Conservation (phyloP, 2,329 filamentous ascomycete genomes). For the Ophiostoma himal-ulmi region DNA sequence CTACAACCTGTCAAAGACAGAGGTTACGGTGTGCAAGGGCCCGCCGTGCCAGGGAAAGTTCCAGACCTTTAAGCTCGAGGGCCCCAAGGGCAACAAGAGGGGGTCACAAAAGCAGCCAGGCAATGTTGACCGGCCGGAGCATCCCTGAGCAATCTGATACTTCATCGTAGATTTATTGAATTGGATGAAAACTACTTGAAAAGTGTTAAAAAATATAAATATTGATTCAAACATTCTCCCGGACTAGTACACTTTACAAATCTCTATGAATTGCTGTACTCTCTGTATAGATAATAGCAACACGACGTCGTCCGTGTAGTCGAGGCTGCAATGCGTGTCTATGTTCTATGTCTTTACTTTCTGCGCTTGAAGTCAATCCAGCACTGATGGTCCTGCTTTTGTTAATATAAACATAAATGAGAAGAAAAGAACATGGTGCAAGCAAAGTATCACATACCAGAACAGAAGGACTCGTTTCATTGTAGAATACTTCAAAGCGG, state of each 20-base stretch:
- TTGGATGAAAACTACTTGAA: too few species aligned
- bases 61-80: slow-evolving; percentile 22
- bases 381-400: slow-evolving; percentile 27
- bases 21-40: slow-evolving; percentile 28
- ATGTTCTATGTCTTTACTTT: neutral
- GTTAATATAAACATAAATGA: neutral
- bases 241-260: too few species aligned
- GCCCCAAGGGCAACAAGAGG: slow-evolving; percentile 16
- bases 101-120: slow-evolving; percentile 14
- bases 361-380: slow-evolving; percentile 24
- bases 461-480: slow-evolving; percentile 28
- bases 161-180: too few species aligned
- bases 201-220: too few species aligned
- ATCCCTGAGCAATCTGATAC: neutral
- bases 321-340: too few species aligned
- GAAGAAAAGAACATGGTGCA: neutral
- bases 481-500: slow-evolving; percentile 39
- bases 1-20: slow-evolving; percentile 26
- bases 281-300: too few species aligned
- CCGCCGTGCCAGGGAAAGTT: slow-evolving; percentile 28
- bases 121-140: neutral
- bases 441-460: neutral
- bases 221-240: too few species aligned
- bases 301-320: too few species aligned
- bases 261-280: too few species aligned